phyloP scores from a whole-genome alignment of 371 early-diverging fungal genomes.

The Syncephalastrum racemosum region DNA sequence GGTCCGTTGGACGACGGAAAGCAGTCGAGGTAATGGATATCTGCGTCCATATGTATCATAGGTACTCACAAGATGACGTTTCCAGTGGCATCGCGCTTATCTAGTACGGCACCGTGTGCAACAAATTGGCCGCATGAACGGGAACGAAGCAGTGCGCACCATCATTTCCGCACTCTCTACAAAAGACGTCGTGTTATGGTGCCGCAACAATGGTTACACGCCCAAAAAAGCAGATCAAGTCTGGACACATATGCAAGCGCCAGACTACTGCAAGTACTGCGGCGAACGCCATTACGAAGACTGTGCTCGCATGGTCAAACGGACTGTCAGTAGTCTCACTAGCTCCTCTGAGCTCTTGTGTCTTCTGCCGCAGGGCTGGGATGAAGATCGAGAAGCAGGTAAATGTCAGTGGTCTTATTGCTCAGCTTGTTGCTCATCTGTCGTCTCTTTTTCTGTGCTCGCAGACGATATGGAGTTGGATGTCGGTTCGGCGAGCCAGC shows the following conservation, averaged over 20 bases:
- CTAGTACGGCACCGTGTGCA: constrained; percentile 36
- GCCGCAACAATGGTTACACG: constrained; percentile 31
- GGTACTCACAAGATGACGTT: no score
- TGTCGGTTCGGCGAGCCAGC: constrained; percentile 13
- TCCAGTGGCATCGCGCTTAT: constrained; percentile 43
- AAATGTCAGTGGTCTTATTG: neutral
- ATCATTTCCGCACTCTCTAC: constrained; percentile 35
- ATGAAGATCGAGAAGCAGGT: constrained; percentile 32
- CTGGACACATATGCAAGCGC: no score
- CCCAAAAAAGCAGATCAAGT: constrained; percentile 22
- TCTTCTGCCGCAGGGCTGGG: constrained; percentile 37
- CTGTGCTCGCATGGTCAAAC: constrained; percentile 32
- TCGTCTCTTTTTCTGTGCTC: no score
- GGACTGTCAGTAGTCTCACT: constrained; percentile 28
- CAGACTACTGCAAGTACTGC: constrained; percentile 41
- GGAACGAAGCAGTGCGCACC: constrained; percentile 31
- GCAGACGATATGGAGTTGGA: constrained; percentile 46
- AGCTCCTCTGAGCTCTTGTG: constrained; percentile 26
- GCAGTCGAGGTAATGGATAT: constrained; percentile 34
- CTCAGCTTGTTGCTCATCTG: neutral
- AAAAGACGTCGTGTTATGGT: constrained; percentile 44
- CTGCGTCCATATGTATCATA: neutral
- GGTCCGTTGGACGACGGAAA: constrained; percentile 40
- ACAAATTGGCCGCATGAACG: constrained; percentile 26
- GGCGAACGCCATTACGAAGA: constrained; percentile 28